These are phyloP conservation scores for Diversispora eburnea DNA, from an alignment of 192 early-diverging fungal genomes.

Conservation along the genomic window DNA sequence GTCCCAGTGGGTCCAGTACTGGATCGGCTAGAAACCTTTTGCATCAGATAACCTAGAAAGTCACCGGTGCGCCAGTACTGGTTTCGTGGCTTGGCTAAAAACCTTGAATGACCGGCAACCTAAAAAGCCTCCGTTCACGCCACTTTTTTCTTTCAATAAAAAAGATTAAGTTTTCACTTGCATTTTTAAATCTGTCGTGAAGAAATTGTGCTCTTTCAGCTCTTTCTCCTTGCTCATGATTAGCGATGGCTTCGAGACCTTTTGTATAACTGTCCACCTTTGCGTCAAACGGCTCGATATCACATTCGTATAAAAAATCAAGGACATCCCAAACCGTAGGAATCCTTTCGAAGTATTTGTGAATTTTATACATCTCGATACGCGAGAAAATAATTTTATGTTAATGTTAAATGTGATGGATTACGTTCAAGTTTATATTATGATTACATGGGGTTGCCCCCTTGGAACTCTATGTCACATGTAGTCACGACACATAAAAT, in stretches of 20 bases:
- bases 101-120: constrained; percentile 21
- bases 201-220: neutral
- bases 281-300: neutral
- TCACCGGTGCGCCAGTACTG: constrained; percentile 21
- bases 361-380: too few species aligned
- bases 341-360: constrained; percentile 13
- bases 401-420: too few species aligned
- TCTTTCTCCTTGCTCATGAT: neutral
- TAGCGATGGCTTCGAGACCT: neutral
- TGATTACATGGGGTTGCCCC: too few species aligned
- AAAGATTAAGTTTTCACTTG: constrained; percentile 19
- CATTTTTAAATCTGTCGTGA: constrained; percentile 20
- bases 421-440: too few species aligned
- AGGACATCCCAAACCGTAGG: neutral
- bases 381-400: too few species aligned
- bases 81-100: constrained; percentile 26
- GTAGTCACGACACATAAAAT: too few species aligned
- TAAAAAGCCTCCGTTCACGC: constrained; percentile 13
- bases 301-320: constrained; percentile 9
- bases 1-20: constrained; percentile 12
- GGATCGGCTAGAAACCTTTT: constrained; percentile 22
- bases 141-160: constrained; percentile 14
- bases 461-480: too few species aligned
- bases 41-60: constrained; percentile 19
- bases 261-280: constrained; percentile 18